phyloP scores from a whole-genome alignment of 371 early-diverging fungal genomes.

The Haplosporangium sp. region DNA sequence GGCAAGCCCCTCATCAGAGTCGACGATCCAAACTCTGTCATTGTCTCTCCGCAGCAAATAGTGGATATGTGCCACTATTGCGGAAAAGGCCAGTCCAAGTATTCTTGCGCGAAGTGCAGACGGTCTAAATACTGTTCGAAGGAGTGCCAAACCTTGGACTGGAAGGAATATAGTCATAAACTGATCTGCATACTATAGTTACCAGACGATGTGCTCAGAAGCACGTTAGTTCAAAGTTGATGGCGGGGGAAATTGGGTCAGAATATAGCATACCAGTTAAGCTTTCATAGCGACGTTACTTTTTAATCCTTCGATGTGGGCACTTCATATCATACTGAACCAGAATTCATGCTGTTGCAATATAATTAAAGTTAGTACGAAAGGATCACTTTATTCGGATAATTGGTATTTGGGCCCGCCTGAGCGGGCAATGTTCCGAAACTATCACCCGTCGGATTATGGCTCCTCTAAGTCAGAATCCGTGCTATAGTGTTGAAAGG shows the following conservation, averaged over 20 bases:
- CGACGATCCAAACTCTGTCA: slow-evolving; percentile 42
- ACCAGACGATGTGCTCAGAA: slow-evolving; percentile 18
- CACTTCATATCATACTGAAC: slow-evolving; percentile 3
- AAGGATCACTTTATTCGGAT: neutral
- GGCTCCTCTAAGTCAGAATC: too few relatives aligned
- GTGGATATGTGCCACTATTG: slow-evolving; percentile 41
- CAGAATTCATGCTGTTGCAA: slow-evolving; percentile 1
- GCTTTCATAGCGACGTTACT: slow-evolving; percentile 8
- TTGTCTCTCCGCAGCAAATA: slow-evolving; percentile 35
- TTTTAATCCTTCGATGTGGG: slow-evolving; percentile 4
- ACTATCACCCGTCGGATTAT: too few relatives aligned
- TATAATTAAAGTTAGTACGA: slow-evolving; percentile 1
- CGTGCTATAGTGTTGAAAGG: too few relatives aligned
- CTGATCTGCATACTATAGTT: slow-evolving; percentile 26
- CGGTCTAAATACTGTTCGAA: slow-evolving; percentile 33
- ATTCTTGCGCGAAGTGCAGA: slow-evolving; percentile 30
- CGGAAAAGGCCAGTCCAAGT: slow-evolving; percentile 35
- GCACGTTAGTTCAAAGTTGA: slow-evolving; percentile 24
- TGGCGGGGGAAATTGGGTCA: slow-evolving; percentile 19
- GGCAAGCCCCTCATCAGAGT: slow-evolving; percentile 36
- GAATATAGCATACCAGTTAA: slow-evolving; percentile 24
- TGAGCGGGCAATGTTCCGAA: too few relatives aligned
- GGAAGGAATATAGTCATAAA: slow-evolving; percentile 39
- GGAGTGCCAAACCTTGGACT: slow-evolving; percentile 44
- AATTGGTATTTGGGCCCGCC: too few relatives aligned